Base-by-base conservation (phyloP, 192 early-diverging fungal genomes). In the Geranomyces variabilis region DNA sequence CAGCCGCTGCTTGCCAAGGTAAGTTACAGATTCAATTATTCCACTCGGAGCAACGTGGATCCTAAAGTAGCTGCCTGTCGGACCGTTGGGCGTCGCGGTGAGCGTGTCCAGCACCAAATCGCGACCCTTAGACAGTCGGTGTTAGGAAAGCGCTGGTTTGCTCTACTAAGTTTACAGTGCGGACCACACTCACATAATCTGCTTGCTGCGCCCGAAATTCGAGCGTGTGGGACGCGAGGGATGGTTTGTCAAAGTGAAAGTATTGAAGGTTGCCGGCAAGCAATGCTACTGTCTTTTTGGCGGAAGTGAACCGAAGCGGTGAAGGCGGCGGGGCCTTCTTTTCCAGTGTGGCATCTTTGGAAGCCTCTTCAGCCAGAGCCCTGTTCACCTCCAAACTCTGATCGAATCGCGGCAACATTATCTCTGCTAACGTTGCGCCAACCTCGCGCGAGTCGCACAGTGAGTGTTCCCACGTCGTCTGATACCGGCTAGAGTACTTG, bases 401-500 rank as follows among this genome's bases (percentile, higher is more conserved):
- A 58, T 84, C 80, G 69, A 86, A 83, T 0, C 81, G 70, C 19
- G 78, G 73, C 43, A 84, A 46, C 10, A 86, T 45, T 0, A 72
- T 67, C 57, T 78, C 71, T 26, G 80, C 80, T n/a, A 86, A 46
- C 75, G 75, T 83, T 10, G 55, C 36, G 0, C 85, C 85, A 26
- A 84, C 78, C 56, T 87, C 81, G 29, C 70, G 51, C 15, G 80
- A 75, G 64, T 85, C 80, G 63, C 70, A 80, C 36, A 76, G 72
- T n/a, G 36, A 57, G 47, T 83, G 82, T 14, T 29, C 29, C 85
- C 85, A 87, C 28, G 68, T 62, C 28, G 85, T 87, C 63, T 80
- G 73, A 61, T 85, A 83, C 44, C 61, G 63, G 56, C 78, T 87
- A 0, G 84, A 74, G 64, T 85, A 87, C 59, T 85, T 85, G 21